A percentile compares a stretch with the other conserved stretches of the same genome.
Evolutionary conservation across 306 rosid genomes (phyloP).

Genomic region (Corylus avellana): DNA sequence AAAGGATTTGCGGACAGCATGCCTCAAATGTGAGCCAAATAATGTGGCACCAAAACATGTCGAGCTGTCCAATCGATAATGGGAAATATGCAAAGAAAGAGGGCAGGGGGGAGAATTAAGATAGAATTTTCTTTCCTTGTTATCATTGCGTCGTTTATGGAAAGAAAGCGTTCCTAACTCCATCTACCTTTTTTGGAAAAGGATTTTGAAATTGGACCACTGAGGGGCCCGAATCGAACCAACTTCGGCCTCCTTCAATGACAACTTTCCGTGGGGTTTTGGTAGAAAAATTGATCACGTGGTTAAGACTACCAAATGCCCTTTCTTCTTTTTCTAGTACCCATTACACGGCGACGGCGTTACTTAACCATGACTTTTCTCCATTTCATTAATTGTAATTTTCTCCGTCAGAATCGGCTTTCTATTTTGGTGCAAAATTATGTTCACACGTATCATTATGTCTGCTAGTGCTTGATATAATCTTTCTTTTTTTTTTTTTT

Average conservation of each 20-base stretch:
- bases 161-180: not conserved
- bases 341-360: not conserved
- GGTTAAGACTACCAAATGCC: not conserved
- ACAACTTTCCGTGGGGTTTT: not conserved
- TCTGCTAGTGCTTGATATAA: too few species aligned
- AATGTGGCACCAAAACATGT: not conserved
- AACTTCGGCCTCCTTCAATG: not conserved
- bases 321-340: not conserved
- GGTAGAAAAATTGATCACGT: not conserved
- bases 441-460: too few species aligned
- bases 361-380: not conserved
- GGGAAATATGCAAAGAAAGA: not conserved
- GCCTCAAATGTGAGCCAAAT: not conserved
- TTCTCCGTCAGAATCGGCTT: not conserved
- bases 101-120: not conserved
- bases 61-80: not conserved
- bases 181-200: not conserved
- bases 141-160: not conserved
- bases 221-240: not conserved
- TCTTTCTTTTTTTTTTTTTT: too few species aligned
- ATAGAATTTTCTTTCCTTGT: not conserved
- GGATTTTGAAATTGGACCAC: not conserved
- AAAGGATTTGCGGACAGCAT: too few species aligned
- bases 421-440: not conserved
- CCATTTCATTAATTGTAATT: too few species aligned